Evolutionary conservation across 371 early-diverging fungal species (phyloP).

Genomic region (Circinella umbellata): DNA sequence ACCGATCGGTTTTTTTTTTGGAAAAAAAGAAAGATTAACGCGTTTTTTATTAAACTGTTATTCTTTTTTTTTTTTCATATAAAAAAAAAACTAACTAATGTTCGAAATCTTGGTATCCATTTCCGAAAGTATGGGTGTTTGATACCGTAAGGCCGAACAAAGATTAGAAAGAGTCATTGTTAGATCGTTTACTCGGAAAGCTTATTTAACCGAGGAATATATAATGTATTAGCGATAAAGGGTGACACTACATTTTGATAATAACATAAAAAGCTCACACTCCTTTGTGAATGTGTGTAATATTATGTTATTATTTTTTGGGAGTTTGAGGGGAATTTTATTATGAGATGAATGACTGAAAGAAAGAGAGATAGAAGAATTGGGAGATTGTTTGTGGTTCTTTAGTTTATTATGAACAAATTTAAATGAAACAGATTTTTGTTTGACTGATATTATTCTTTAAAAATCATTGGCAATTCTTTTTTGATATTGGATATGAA

Average conservation of each 20-base stretch:
- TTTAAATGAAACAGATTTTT: too few relatives aligned
- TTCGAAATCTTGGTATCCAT: slow-evolving; percentile 56
- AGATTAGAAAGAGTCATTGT: slow-evolving; percentile 44
- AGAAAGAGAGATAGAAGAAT: not conserved
- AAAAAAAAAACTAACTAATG: slow-evolving; percentile 16
- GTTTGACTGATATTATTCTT: too few relatives aligned
- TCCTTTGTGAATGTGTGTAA: slow-evolving; percentile 30
- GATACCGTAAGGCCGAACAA: slow-evolving; percentile 57
- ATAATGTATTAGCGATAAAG: slow-evolving; percentile 40
- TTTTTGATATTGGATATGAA: too few relatives aligned
- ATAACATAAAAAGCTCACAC: slow-evolving; percentile 18
- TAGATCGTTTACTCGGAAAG: slow-evolving; percentile 38
- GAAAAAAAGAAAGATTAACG: too few relatives aligned
- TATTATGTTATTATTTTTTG: not conserved
- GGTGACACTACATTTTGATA: slow-evolving; percentile 39
- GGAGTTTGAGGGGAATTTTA: slow-evolving; percentile 13
- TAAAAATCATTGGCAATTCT: too few relatives aligned
- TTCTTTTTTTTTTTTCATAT: not conserved
- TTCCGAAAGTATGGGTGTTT: slow-evolving; percentile 25
- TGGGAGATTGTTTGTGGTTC: not conserved
- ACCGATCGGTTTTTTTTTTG: not conserved
- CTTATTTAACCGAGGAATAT: too few relatives aligned
- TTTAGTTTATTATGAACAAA: not conserved
- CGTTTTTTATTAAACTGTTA: not conserved
- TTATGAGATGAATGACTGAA: not conserved